Conservation (phyloP, 75 land plant species). For the Cupressus sempervirens region DNA sequence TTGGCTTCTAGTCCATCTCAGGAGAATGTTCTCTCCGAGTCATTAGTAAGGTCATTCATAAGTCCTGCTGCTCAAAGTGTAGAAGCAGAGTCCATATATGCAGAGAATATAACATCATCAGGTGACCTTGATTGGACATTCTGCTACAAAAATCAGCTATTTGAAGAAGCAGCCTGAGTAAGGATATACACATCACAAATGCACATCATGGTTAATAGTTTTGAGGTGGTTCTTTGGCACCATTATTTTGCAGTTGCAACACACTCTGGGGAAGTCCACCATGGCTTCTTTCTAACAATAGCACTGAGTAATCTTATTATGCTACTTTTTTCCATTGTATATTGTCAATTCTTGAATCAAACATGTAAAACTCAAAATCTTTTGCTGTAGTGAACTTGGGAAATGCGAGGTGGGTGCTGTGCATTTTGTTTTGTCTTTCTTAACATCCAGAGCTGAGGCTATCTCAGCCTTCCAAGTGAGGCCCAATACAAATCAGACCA, state of each 20-base stretch:
- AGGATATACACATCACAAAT: not conserved
- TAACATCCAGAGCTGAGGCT: not conserved
- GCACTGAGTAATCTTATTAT: not conserved
- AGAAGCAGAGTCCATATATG: constrained; percentile 39
- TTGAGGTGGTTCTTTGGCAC: not conserved
- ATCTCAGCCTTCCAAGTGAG: not conserved
- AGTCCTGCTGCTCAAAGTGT: constrained; percentile 9
- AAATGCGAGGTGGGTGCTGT: not conserved
- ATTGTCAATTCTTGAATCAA: not conserved
- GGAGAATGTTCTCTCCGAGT: not conserved
- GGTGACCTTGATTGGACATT: constrained; percentile 43
- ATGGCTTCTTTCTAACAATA: not conserved
- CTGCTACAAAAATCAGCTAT: constrained; percentile 32
- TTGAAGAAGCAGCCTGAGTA: constrained; percentile 13
- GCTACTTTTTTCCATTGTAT: not conserved
- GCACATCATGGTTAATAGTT: not conserved
- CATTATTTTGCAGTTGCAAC: not conserved
- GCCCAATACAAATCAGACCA: not conserved
- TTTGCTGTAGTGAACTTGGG: not conserved
- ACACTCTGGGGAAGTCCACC: not conserved
- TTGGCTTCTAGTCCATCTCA: constrained; percentile 11
- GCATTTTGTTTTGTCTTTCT: not conserved
- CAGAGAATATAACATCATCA: constrained; percentile 36
- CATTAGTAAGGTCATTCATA: constrained; percentile 9
- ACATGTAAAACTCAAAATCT: not conserved